Base-by-base conservation (phyloP, 495 filamentous ascomycete species). In the Staphylotrichum longicolle region DNA sequence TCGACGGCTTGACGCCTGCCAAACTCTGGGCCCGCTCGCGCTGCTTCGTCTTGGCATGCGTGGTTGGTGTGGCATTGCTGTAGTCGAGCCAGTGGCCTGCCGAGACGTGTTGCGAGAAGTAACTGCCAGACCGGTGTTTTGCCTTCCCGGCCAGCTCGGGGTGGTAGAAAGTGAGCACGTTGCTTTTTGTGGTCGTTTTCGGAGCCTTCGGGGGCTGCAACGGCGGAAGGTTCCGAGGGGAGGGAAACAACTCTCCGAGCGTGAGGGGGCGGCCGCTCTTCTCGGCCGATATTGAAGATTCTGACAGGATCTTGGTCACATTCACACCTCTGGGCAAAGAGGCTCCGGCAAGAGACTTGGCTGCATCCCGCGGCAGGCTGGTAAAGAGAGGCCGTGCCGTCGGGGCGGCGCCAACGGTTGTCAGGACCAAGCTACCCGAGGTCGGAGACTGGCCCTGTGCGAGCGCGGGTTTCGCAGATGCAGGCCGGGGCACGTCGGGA, bases 321-420 rank as follows among this genome's bases (percentile, higher is more conserved):
- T 79, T 82, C 37, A 96, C 86, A 35, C 89, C 89, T 58, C 85
- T 88, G 2, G 91, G 93, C 39, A 97, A 72, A 12, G 76, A 79
- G 12, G 73, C 79, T 58, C 91, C 90, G 48, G 77, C 80, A 32
- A 95, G 73, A 2, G 78, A 72, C 56, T 66, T 73, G 20, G 68
- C 61, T 1, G 71, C 71, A 40, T 73, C 72, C 14, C 47, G 76
- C 54, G 81, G 79, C 33, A 92, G 74, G 72, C 91, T 95, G 12
- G 91, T 91, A 72, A 91, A 96, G 14, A 96, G 78, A 57, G 93
- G 90, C 65, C 86, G 88, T 12, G 87, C 79, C 39, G 83, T 85
- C 35, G 84, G 82, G n/a, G 86, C 86, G 52, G 86, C 86, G 40
- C 86, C 87, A 56, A 84, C 87, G 2, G 94, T 76, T 0, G 88